Evolutionary conservation across 2,329 filamentous ascomycete species (phyloP), one percentile per base, ranked within the genome.

Genomic region (Seiridium cupressi): DNA sequence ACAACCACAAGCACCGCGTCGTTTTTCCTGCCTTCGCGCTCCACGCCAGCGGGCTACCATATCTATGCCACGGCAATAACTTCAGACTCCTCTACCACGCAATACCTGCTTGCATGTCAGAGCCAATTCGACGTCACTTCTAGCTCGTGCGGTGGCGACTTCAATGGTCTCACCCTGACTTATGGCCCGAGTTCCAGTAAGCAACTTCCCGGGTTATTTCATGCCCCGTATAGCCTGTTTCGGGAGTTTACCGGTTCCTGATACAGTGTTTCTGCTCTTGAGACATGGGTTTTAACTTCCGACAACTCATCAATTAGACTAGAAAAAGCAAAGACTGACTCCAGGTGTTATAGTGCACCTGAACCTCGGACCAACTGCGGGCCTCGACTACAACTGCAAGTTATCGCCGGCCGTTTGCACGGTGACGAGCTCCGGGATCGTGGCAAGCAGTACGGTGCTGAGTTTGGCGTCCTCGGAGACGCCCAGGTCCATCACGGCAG

Each of bases 401-500:
- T 11, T 59, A 40, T 55, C 44, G 34, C 35, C 35, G 40, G 54
- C 54, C 8, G 54, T 57, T 5, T 57, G 54, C 42, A 57, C 54
- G 13, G 26, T 44, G 26, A 57, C 54, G 7, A 57, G 54, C 34
- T 60, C 51, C 13, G 58, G 58, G 5, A 56, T 56, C 31, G 58
- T 57, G 53, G 54, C 58, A n/a, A 55, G 51, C 13, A 51, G 51
- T 36, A 51, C 54, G n/a, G 38, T 60, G 26, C 51, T 51, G 7
- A 53, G 35, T 10, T 35, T 46, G 11, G 44, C 47, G 3, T 26
- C 51, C 26, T 18, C 31, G 7, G 54, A 46, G 44, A 57, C 26
- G 11, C 61, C 64, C 5, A 62, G 62, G 38, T 66, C 61, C 47
- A 65, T 63, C 10, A 64, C 63, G 11, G 63, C 64, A 9, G 64